Evolutionary conservation across 179 eudicot genomes (phyloP), one percentile per base, ranked within the genome.

Genomic region (Silene vulgaris): DNA sequence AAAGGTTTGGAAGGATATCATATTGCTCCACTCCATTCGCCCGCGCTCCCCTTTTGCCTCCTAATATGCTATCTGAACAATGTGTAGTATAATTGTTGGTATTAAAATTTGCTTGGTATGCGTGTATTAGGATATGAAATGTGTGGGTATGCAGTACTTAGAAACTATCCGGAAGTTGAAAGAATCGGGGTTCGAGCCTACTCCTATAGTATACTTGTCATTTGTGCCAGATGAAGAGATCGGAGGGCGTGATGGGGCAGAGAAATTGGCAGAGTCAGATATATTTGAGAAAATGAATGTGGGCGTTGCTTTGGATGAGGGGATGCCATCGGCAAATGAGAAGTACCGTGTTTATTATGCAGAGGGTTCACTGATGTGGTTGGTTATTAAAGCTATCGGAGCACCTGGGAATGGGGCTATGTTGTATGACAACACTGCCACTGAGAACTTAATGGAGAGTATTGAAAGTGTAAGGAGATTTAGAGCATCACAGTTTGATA

Each of bases 361-460:
- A 1, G 98, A 94, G 87, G 89, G 96, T 76, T 80, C 85, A 20
- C 96, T 91, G 0, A 90, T 91, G 97, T 91, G 97, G 98, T 5
- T 86, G 78, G 96, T 90, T 65, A 88, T 94, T 72, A 94, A 94
- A 85, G 90, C 98, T 4, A 77, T 77, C 29, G 98, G 97, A 26
- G 87, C 89, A 12, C 98, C 97, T 72, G 98, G 98, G 11, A 97
- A 94, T 28, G 98, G 98, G 59, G 92, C 97, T 0, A 94, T 88
- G 85, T 80, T 94, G 26, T 94, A 89, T 81, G 98, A 94, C 64
- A 89, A 89, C 56, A 82, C 91, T 65, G 98, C 97, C 1, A 84
- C 89, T 91, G 98, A 94, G 80, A 94, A 94, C 83, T 75, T 94
- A 70, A 54, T 90, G 66, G 88, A 90, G 85, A 94, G 96, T 82